A percentile compares a stretch with the other conserved stretches of the same genome.
phyloP scores from a whole-genome alignment of 83 land plant species.

The Picea abies region DNA sequence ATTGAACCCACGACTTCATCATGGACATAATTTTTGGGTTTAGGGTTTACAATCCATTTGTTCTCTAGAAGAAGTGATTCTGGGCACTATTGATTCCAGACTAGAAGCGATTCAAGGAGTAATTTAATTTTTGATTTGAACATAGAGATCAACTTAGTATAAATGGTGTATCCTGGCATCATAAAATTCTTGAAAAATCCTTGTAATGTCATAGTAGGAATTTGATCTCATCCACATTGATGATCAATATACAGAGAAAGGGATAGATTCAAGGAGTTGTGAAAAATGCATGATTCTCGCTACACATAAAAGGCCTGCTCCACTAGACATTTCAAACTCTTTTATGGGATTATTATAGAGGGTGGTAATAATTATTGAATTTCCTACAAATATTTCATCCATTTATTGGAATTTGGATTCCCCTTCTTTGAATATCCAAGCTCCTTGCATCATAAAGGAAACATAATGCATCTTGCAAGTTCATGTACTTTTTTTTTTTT shows the following conservation, averaged over 20 bases:
- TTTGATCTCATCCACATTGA: slow-evolving; percentile 77
- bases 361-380: slow-evolving; percentile 76
- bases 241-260: slow-evolving; percentile 79
- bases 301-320: slow-evolving; percentile 81
- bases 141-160: too few species aligned
- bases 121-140: too few species aligned
- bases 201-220: slow-evolving; percentile 77
- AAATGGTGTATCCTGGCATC: too few species aligned
- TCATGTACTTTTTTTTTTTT: slow-evolving; percentile 56
- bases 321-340: slow-evolving; percentile 71
- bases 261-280: slow-evolving; percentile 64
- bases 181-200: slow-evolving; percentile 4
- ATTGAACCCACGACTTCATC: too few species aligned
- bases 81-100: too few species aligned
- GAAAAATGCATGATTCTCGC: slow-evolving; percentile 70
- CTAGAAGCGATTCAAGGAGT: too few species aligned
- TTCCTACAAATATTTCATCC: slow-evolving; percentile 48
- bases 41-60: too few species aligned
- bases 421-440: slow-evolving; percentile 32
- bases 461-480: slow-evolving; percentile 66
- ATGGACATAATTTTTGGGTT: too few species aligned
- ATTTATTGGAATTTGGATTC: slow-evolving; percentile 21
- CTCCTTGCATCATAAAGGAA: slow-evolving; percentile 30
- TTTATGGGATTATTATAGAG: slow-evolving; percentile 71
- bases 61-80: too few species aligned